These are phyloP conservation scores for Tephrocybe sp. DNA, from an alignment of 768 basidiomycete species.

Conservation along the genomic window DNA sequence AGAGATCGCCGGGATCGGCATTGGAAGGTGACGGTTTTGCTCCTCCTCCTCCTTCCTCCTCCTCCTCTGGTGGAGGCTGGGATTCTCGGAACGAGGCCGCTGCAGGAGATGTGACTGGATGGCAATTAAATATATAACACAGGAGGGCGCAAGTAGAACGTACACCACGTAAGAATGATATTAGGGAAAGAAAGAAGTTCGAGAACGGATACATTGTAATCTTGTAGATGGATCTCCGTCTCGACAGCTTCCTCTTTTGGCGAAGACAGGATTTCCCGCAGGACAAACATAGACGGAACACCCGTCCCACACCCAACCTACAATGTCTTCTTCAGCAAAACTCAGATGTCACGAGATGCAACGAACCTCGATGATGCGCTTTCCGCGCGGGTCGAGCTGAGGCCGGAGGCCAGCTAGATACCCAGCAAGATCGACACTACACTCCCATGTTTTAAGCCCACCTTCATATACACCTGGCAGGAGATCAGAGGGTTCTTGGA, in stretches of 20 bases:
- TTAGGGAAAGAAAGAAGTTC: constrained; percentile 81
- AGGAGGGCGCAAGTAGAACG: constrained; percentile 25
- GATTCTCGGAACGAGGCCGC: constrained; percentile 43
- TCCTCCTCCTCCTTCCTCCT: constrained; percentile 19
- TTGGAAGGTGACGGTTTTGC: constrained; percentile 24
- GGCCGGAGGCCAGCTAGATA: constrained; percentile 46
- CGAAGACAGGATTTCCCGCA: constrained; percentile 56
- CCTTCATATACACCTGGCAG: constrained; percentile 94
- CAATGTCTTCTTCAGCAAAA: neutral
- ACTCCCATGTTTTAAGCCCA: constrained; percentile 98
- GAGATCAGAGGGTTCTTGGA: constrained; percentile 87
- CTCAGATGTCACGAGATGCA: neutral
- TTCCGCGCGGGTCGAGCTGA: constrained; percentile 36
- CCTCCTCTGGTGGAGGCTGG: constrained; percentile 3
- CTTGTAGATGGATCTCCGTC: constrained; percentile 78
- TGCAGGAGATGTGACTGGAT: constrained; percentile 60
- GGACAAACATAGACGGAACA: constrained; percentile 75
- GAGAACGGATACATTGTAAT: constrained; percentile 85
- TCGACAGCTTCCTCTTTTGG: constrained; percentile 16
- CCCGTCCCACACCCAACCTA: constrained; percentile 95
- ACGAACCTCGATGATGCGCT: constrained; percentile 71
- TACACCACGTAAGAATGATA: constrained; percentile 80
- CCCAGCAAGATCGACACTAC: constrained; percentile 81
- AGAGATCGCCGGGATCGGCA: constrained; percentile 45
- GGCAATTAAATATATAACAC: neutral